phyloP scores from a whole-genome alignment of 2,329 filamentous ascomycete genomes.

The Stenocarpella maydis region DNA sequence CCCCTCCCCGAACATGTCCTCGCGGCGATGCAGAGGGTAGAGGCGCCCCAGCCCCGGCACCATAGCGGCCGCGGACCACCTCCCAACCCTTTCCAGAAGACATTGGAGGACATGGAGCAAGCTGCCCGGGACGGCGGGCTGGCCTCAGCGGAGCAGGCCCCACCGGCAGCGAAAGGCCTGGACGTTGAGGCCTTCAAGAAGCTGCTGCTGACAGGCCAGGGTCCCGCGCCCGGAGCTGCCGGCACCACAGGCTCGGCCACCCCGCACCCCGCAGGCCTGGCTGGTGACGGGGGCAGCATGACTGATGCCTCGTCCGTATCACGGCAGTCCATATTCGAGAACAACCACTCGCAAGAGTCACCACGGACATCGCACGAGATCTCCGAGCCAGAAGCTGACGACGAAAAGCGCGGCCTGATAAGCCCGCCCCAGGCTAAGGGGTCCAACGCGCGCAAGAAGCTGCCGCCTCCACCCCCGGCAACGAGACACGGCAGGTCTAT shows the following conservation, averaged over 20 bases:
- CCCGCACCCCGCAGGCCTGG: conserved; percentile 38
- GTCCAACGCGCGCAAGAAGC: conserved; percentile 61
- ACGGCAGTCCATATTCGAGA: conserved; percentile 65
- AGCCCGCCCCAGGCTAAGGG: conserved; percentile 38
- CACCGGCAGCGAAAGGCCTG: conserved; percentile 57
- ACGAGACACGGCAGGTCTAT: conserved; percentile 83
- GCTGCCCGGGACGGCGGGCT: conserved; percentile 44
- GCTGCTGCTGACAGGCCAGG: conserved; percentile 76
- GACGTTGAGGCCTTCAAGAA: conserved; percentile 83
- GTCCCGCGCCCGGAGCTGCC: conserved; percentile 44
- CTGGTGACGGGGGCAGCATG: conserved; percentile 56
- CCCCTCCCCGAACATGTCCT: conserved; percentile 39
- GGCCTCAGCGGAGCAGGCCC: conserved; percentile 39
- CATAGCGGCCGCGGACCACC: conserved; percentile 44
- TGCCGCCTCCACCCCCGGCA: conserved; percentile 75
- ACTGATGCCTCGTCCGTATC: conserved; percentile 68
- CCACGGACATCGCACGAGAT: conserved; percentile 67
- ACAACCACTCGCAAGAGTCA: conserved; percentile 51
- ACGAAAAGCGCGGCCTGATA: conserved; percentile 51
- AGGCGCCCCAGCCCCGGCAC: conserved; percentile 25
- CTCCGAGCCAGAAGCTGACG: conserved; percentile 58
- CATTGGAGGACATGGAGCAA: conserved; percentile 59
- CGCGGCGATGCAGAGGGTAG: neutral
- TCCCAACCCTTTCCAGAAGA: conserved; percentile 65
- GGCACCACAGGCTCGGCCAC: conserved; percentile 38